Evolutionary conservation across 768 basidiomycete species (phyloP).

Genomic region (Boletus eberwhitei): DNA sequence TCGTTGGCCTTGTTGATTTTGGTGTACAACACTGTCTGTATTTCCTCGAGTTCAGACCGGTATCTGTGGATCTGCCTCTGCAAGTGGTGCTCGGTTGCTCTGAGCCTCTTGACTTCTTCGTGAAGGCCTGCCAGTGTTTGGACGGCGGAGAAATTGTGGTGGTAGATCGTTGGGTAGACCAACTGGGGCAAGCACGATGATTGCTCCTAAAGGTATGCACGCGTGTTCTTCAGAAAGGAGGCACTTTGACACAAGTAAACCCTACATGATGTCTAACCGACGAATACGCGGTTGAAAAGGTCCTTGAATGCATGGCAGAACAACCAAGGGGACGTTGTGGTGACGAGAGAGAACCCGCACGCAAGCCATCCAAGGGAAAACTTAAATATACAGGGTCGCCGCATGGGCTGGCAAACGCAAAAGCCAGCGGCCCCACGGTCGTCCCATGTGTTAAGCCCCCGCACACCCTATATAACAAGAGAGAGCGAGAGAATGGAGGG

Average conservation of each 20-base stretch:
- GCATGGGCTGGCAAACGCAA: conserved; percentile 17
- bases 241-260: background rate
- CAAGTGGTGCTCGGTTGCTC: conserved; percentile 8
- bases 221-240: conserved; percentile 7
- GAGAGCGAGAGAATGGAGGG: conserved; percentile 3
- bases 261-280: conserved; percentile 24
- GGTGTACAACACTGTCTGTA: conserved; percentile 14
- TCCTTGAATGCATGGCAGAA: conserved; percentile 17
- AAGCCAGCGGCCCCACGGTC: conserved; percentile 21
- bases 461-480: conserved; percentile 12
- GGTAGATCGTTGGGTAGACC: conserved; percentile 14
- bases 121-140: conserved; percentile 21
- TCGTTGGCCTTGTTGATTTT: conserved; percentile 27
- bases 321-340: conserved; percentile 8
- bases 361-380: conserved; percentile 6
- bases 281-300: conserved; percentile 9
- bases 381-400: conserved; percentile 23
- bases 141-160: conserved; percentile 13
- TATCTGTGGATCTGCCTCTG: conserved; percentile 16
- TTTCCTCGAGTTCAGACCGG: conserved; percentile 12
- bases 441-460: conserved; percentile 19
- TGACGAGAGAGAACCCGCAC: conserved; percentile 15
- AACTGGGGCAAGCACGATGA: background rate
- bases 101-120: conserved; percentile 17
- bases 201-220: conserved; percentile 14